Evolutionary conservation across 306 rosid genomes (phyloP).

Genomic region (Pterocarpus santalinus): DNA sequence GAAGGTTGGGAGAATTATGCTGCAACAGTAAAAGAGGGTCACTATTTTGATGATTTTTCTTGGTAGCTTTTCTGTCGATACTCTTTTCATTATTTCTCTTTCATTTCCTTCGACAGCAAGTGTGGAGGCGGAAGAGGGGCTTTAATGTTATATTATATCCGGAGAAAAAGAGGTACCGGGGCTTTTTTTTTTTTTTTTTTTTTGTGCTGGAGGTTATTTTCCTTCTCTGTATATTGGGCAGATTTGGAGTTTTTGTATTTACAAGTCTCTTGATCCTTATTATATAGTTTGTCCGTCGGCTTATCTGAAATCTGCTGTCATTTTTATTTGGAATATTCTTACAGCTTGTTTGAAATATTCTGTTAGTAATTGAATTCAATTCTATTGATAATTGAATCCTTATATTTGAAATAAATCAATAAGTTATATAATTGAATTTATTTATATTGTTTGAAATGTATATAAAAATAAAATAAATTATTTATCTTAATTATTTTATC

Average conservation of each 20-base stretch:
- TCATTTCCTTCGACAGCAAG: slow-evolving; percentile 49
- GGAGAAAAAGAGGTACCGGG: slow-evolving; percentile 57
- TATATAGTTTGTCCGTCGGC: slow-evolving; percentile 36
- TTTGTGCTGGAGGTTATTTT: slow-evolving; percentile 55
- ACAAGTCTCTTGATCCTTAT: slow-evolving; percentile 55
- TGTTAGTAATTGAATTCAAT: too few species aligned
- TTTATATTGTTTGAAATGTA: too few species aligned
- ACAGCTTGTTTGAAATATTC: too few species aligned
- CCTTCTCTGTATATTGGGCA: slow-evolving; percentile 52
- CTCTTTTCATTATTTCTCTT: slow-evolving; percentile 51
- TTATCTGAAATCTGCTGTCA: slow-evolving; percentile 29
- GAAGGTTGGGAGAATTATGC: slow-evolving; percentile 50
- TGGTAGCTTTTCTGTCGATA: slow-evolving; percentile 53
- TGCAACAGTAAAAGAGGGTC: slow-evolving; percentile 45
- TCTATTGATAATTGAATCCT: too few species aligned
- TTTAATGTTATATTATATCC: slow-evolving; percentile 43
- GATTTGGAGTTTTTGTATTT: slow-evolving; percentile 66
- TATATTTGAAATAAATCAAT: too few species aligned
- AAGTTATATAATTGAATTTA: too few species aligned
- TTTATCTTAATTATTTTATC: too few species aligned
- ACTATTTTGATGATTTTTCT: slow-evolving; percentile 48
- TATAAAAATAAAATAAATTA: too few species aligned
- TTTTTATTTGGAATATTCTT: slow-evolving; percentile 15
- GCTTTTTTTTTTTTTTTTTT: too few species aligned
- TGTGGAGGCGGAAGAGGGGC: slow-evolving; percentile 40